These are phyloP conservation scores for Vitis labrusca DNA, from an alignment of 164 flowering plant species.

Conservation along the genomic window DNA sequence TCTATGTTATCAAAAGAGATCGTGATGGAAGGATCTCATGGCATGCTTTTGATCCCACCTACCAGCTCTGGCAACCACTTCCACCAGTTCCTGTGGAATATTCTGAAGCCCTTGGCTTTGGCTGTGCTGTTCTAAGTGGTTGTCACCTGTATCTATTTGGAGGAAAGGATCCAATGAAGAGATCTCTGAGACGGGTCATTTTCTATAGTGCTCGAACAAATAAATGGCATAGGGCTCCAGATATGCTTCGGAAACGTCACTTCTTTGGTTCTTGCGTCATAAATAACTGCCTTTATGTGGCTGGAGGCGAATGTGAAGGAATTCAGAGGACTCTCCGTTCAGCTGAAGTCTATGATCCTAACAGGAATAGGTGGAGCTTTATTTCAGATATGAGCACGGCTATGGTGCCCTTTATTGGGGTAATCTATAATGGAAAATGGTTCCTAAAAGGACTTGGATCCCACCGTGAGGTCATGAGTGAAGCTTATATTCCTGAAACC, in stretches of 20 bases:
- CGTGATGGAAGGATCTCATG: constrained; percentile 90
- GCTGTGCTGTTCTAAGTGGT: constrained; percentile 93
- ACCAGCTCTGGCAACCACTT: constrained; percentile 93
- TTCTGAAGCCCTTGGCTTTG: constrained; percentile 87
- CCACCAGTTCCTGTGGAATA: constrained; percentile 91
- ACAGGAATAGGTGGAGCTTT: constrained; percentile 76
- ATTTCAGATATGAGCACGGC: constrained; percentile 91
- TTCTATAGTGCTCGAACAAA: constrained; percentile 90
- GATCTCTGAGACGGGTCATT: constrained; percentile 88
- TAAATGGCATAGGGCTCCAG: constrained; percentile 93
- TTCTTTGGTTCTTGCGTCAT: constrained; percentile 92
- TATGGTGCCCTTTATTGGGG: constrained; percentile 95
- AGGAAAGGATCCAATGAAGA: constrained; percentile 84
- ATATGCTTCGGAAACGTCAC: constrained; percentile 90
- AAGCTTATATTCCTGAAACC: constrained; percentile 77
- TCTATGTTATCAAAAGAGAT: constrained; percentile 90
- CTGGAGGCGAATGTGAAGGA: constrained; percentile 97
- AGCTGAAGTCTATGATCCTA: constrained; percentile 94
- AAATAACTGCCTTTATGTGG: constrained; percentile 89
- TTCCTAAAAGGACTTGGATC: constrained; percentile 83
- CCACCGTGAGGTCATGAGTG: constrained; percentile 86
- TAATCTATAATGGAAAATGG: constrained; percentile 83
- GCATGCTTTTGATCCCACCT: constrained; percentile 91
- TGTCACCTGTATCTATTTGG: constrained; percentile 89
- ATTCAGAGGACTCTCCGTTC: constrained; percentile 82